Evolutionary conservation across 2,329 filamentous ascomycete species (phyloP), one percentile per base, ranked within the genome.

Genomic region (Fusarium metavorans): DNA sequence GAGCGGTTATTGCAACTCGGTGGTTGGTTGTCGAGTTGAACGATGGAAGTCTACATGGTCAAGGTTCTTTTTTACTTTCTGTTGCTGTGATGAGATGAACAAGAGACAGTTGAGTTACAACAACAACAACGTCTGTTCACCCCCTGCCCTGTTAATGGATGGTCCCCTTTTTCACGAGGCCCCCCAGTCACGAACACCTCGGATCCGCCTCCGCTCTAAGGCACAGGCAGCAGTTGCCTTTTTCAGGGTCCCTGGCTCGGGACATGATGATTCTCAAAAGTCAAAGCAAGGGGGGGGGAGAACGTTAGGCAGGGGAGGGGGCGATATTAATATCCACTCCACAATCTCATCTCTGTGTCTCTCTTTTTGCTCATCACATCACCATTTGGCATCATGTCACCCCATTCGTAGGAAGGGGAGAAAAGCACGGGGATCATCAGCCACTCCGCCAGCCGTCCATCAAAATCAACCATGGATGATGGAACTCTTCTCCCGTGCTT

Each of bases 121-220:
- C 34, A 56, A 25, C 9, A 30, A 30, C 13, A 50, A 27, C 23
- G 45, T 50, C 52, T 56, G 18, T 35, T 56, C 52, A 25, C 35
- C 23, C 57, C 57, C 41, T 60, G 57, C 57, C 57, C 41, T 60
- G 57, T 35, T 32, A 20, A 41, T 37, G 37, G 27, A 58, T 50
- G 20, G 20, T 34, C 54, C 32, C 20, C 23, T 25, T 25, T 25
- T 59, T 58, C 32, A 27, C 37, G 71, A 73, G 71, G 64, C 73
- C 71, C 74, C 71, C 74, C 63, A 32, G 68, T 70, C 66, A 73
- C 62, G 74, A 78, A 77, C 72, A 59, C 73, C 74, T 74, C 76
- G 76, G 76, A 77, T 75, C 72, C 75, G 70, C 74, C 50, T 71
- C 72, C 70, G 68, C 74, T 63, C 62, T 45, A 20, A 34, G 45